phyloP scores from a whole-genome alignment of 2,329 filamentous ascomycete genomes.

The Cercospora zeina region DNA sequence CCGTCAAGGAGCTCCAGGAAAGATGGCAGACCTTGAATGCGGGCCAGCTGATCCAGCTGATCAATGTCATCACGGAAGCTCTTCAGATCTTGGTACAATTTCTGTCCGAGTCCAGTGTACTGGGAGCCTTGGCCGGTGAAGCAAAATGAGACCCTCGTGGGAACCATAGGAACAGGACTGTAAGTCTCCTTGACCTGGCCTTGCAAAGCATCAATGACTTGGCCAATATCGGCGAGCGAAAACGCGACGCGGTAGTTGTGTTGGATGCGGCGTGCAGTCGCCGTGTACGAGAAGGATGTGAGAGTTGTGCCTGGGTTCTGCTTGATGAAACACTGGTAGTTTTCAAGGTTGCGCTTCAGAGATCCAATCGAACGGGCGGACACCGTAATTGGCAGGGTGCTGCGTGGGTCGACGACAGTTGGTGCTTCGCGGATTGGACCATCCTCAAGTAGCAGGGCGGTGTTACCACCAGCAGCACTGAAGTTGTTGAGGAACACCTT shows the following conservation, averaged over 20 bases:
- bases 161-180: conserved; percentile 55
- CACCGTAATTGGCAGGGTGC: conserved; percentile 52
- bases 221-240: conserved; percentile 49
- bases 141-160: conserved; percentile 54
- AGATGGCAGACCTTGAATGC: conserved; percentile 51
- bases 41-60: conserved; percentile 51
- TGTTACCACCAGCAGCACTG: conserved; percentile 57
- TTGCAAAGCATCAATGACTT: conserved; percentile 50
- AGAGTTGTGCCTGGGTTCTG: conserved; percentile 50
- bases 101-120: conserved; percentile 54
- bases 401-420: conserved; percentile 48
- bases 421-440: conserved; percentile 48
- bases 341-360: conserved; percentile 54
- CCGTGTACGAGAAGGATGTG: conserved; percentile 53
- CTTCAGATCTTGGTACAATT: conserved; percentile 51
- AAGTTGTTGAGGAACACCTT: conserved; percentile 57
- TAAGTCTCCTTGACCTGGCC: conserved; percentile 53
- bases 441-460: conserved; percentile 55
- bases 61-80: conserved; percentile 54
- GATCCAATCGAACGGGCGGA: conserved; percentile 55
- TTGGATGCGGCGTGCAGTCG: conserved; percentile 56
- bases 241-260: conserved; percentile 56
- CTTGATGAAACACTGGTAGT: conserved; percentile 50
- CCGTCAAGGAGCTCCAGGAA: conserved; percentile 53
- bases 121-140: conserved; percentile 57